These are phyloP conservation scores for Epichloe hybrida DNA, from an alignment of 2,329 filamentous ascomycete genomes.

Conservation along the genomic window DNA sequence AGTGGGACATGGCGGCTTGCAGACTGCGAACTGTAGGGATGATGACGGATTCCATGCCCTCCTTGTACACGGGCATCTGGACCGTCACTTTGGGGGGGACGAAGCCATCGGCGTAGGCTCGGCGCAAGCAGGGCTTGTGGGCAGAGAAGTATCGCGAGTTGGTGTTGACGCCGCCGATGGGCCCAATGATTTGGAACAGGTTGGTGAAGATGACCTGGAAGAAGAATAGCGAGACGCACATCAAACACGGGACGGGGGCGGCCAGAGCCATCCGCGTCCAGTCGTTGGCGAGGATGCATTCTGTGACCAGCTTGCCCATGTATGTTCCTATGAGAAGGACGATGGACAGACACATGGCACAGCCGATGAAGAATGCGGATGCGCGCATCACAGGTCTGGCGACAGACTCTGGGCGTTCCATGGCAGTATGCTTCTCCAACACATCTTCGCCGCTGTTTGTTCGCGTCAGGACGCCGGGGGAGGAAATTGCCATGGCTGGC, in stretches of 20 bases:
- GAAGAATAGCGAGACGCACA: slow-evolving; percentile 24
- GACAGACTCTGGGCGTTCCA: slow-evolving; percentile 24
- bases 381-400: slow-evolving; percentile 24
- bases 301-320: slow-evolving; percentile 22
- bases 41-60: slow-evolving; percentile 28
- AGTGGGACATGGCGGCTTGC: slow-evolving; percentile 35
- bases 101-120: slow-evolving; percentile 19
- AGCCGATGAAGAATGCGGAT: slow-evolving; percentile 24
- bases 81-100: slow-evolving; percentile 23
- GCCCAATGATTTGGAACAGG: slow-evolving; percentile 34
- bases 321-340: slow-evolving; percentile 25
- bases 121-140: slow-evolving; percentile 20
- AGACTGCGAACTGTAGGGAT: slow-evolving; percentile 34
- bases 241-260: slow-evolving; percentile 21
- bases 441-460: slow-evolving; percentile 12
- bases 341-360: slow-evolving; percentile 23
- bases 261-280: slow-evolving; percentile 26
- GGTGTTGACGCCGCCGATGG: slow-evolving; percentile 27
- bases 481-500: slow-evolving; percentile 10
- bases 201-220: slow-evolving; percentile 28
- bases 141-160: slow-evolving; percentile 33
- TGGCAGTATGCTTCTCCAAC: slow-evolving; percentile 12
- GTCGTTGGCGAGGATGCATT: slow-evolving; percentile 23
- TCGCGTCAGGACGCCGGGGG: slow-evolving; percentile 1
- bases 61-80: slow-evolving; percentile 29